Evolutionary conservation across 31 red algal genomes (phyloP).

Genomic region (Pterothamnion heteromorphum): DNA sequence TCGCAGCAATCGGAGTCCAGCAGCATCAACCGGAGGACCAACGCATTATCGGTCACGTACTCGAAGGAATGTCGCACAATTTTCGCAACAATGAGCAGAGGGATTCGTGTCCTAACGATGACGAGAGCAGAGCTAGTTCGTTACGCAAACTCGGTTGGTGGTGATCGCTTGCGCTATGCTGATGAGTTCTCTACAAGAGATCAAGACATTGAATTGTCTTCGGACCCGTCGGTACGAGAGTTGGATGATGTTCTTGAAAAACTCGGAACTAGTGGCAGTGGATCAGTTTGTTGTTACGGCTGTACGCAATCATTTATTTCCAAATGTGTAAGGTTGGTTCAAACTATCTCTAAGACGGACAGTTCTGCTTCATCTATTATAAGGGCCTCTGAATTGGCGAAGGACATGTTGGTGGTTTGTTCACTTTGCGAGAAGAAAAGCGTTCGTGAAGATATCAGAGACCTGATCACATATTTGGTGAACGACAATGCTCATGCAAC

Average conservation of each 20-base stretch:
- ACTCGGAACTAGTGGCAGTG: slow-evolving; percentile 23
- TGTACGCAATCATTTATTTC: slow-evolving; percentile 74
- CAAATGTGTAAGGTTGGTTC: slow-evolving; percentile 51
- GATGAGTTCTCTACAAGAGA: slow-evolving; percentile 40
- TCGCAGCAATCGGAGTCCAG: neutral
- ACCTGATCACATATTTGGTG: slow-evolving; percentile 58
- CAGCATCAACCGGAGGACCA: slow-evolving; percentile 49
- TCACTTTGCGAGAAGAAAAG: slow-evolving; percentile 57
- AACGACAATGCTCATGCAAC: slow-evolving; percentile 60
- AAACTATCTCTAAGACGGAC: slow-evolving; percentile 32
- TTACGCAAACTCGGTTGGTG: slow-evolving; percentile 66
- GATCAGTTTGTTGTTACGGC: slow-evolving; percentile 68
- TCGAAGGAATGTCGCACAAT: slow-evolving; percentile 58
- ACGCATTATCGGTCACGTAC: slow-evolving; percentile 59
- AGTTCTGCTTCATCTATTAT: neutral
- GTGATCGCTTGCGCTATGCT: slow-evolving; percentile 54
- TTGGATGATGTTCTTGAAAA: neutral
- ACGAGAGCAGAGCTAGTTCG: slow-evolving; percentile 72
- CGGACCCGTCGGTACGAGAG: neutral
- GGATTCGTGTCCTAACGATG: slow-evolving; percentile 58
- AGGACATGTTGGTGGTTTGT: slow-evolving; percentile 51
- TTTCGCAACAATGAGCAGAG: slow-evolving; percentile 58
- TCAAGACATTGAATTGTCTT: neutral
- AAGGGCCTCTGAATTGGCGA: slow-evolving; percentile 46
- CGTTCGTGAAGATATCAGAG: slow-evolving; percentile 56